Evolutionary conservation across 1,139 yeast genomes (phyloP).

Genomic region (Suhomyces terraborum): DNA sequence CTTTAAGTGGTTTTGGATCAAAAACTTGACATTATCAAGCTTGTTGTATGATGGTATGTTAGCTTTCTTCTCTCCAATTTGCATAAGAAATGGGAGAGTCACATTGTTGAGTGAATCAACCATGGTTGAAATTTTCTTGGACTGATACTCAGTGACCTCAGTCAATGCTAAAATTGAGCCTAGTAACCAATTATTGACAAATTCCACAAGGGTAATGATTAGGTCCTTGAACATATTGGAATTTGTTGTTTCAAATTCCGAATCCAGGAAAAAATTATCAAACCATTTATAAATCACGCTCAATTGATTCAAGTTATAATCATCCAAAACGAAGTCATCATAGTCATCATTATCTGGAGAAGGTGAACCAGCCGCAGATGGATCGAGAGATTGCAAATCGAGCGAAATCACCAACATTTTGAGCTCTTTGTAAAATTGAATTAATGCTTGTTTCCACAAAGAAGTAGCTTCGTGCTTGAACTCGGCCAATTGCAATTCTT

Average conservation of each 20-base stretch:
- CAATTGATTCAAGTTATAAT: constrained; percentile 25
- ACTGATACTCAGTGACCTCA: constrained; percentile 43
- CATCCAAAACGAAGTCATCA: constrained; percentile 25
- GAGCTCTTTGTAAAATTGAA: constrained; percentile 26
- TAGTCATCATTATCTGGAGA: constrained; percentile 12
- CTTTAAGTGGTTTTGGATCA: constrained; percentile 58
- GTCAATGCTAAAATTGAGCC: constrained; percentile 28
- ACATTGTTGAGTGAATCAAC: constrained; percentile 25
- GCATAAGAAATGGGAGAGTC: constrained; percentile 21
- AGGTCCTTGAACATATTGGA: constrained; percentile 29
- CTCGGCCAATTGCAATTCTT: constrained; percentile 17
- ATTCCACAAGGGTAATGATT: constrained; percentile 31
- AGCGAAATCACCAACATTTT: constrained; percentile 21
- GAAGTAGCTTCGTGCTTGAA: constrained; percentile 23
- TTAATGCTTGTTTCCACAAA: constrained; percentile 27
- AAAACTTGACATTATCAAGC: constrained; percentile 43
- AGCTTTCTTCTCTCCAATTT: constrained; percentile 16
- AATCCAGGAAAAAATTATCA: constrained; percentile 23
- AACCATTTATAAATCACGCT: constrained; percentile 31
- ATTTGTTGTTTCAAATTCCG: constrained; percentile 32
- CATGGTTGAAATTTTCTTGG: constrained; percentile 32
- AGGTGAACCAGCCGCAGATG: constrained; percentile 4
- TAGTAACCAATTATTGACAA: constrained; percentile 33
- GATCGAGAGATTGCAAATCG: constrained; percentile 15
- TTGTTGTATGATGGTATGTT: constrained; percentile 39